Conservation (phyloP, 1,139 yeast genomes). For the Blastobotrys ciferrii region DNA sequence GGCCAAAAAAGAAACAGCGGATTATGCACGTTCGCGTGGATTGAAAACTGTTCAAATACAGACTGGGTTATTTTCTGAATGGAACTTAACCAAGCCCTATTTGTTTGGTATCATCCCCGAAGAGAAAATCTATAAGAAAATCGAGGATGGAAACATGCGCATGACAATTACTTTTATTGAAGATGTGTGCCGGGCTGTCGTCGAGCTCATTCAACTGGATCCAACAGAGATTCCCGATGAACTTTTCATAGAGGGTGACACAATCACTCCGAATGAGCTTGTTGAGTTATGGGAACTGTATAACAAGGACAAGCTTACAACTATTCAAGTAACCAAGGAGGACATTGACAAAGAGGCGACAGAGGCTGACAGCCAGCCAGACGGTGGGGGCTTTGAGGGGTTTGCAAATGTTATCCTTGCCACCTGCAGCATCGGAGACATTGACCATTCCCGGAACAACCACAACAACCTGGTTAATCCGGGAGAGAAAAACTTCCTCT, state of each 20-base stretch:
- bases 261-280: constrained; percentile 42
- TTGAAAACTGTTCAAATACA: constrained; percentile 51
- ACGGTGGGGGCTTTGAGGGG: constrained; percentile 18
- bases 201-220: constrained; percentile 39
- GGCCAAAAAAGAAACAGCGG: constrained; percentile 43
- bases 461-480: constrained; percentile 59
- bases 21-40: constrained; percentile 45
- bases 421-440: constrained; percentile 44
- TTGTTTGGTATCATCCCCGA: constrained; percentile 34
- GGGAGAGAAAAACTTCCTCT: constrained; percentile 46
- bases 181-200: constrained; percentile 52
- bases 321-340: constrained; percentile 35
- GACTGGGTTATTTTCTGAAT: constrained; percentile 47
- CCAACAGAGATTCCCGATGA: constrained; percentile 46
- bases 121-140: constrained; percentile 40
- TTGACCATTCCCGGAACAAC: constrained; percentile 39
- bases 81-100: constrained; percentile 16
- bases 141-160: constrained; percentile 44
- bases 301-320: constrained; percentile 41
- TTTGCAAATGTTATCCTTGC: constrained; percentile 33
- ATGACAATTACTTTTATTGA: constrained; percentile 40
- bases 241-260: constrained; percentile 47
- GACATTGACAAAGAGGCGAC: constrained; percentile 39
- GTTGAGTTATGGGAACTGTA: constrained; percentile 44
- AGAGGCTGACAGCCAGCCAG: constrained; percentile 20